phyloP scores from a whole-genome alignment of 192 early-diverging fungal genomes.

The Funneliformis mosseae region DNA sequence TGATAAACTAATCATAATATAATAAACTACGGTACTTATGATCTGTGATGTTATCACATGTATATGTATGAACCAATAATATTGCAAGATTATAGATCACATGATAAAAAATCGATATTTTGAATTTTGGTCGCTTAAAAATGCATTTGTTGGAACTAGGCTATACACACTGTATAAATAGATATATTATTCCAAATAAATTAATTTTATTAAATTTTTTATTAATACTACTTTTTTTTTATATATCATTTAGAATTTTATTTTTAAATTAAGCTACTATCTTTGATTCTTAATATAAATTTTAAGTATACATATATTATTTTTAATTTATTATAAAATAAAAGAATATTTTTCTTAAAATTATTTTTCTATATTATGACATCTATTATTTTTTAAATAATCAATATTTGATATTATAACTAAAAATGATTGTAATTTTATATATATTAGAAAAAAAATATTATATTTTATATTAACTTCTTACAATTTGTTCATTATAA shows the following conservation, averaged over 20 bases:
- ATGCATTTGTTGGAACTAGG: no score
- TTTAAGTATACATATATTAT: not conserved
- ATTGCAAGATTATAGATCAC: no score
- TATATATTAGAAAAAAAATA: not conserved
- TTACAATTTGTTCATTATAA: not conserved
- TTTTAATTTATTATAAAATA: not conserved
- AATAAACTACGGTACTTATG: no score
- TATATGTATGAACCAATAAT: no score
- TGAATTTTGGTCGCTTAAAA: no score
- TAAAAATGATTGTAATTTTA: not conserved
- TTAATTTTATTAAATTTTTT: slow-evolving; percentile 15
- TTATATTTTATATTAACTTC: not conserved
- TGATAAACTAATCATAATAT: no score
- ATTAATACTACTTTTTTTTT: not conserved
- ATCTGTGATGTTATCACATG: no score
- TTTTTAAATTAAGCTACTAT: not conserved
- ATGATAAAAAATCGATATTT: no score
- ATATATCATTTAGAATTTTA: not conserved
- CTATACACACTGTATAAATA: no score
- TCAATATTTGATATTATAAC: not conserved
- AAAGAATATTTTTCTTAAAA: not conserved
- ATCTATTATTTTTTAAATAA: not conserved
- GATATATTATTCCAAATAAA: no score
- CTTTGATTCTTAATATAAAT: not conserved
- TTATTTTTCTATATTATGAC: not conserved